Conservation (phyloP, 768 basidiomycete species). For the Imleria badia region DNA sequence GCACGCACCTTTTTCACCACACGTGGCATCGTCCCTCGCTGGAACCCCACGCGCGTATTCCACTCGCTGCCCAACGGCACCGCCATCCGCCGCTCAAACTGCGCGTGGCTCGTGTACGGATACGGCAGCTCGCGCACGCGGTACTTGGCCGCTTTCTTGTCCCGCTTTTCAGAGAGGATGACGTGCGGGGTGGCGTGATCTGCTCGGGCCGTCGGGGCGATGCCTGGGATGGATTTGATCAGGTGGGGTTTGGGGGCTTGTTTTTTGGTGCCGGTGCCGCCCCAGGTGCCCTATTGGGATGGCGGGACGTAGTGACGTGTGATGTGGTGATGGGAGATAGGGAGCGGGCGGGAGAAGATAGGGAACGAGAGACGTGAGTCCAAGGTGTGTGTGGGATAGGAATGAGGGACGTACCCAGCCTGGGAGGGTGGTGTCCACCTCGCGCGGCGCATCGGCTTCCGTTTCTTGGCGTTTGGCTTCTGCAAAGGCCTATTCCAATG, state of each 20-base stretch:
- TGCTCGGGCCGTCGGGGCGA: constrained; percentile 75
- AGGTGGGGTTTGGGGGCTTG: constrained; percentile 63
- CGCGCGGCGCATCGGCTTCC: constrained; percentile 81
- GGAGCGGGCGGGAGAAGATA: not conserved
- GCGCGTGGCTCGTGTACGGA: constrained; percentile 91
- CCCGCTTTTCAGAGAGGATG: constrained; percentile 94
- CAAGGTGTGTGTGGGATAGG: not conserved
- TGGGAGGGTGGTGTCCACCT: constrained; percentile 86
- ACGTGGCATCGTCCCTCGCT: constrained; percentile 78
- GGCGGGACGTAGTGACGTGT: not conserved
- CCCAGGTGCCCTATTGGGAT: constrained; percentile 82
- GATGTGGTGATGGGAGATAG: not conserved
- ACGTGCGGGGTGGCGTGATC: constrained; percentile 85
- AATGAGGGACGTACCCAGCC: constrained; percentile 75
- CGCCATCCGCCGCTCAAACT: constrained; percentile 85
- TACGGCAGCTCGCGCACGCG: constrained; percentile 88
- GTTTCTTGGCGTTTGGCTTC: constrained; percentile 81
- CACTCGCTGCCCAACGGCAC: constrained; percentile 86
- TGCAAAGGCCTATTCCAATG: constrained; percentile 67
- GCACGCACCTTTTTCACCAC: constrained; percentile 78
- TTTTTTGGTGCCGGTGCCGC: constrained; percentile 69
- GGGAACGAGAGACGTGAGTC: not conserved
- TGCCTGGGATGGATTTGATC: constrained; percentile 79
- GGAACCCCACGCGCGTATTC: constrained; percentile 87
- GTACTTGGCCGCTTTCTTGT: constrained; percentile 92